phyloP scores from a whole-genome alignment of 169 alveolate genomes.

The Babesia bovis region DNA sequence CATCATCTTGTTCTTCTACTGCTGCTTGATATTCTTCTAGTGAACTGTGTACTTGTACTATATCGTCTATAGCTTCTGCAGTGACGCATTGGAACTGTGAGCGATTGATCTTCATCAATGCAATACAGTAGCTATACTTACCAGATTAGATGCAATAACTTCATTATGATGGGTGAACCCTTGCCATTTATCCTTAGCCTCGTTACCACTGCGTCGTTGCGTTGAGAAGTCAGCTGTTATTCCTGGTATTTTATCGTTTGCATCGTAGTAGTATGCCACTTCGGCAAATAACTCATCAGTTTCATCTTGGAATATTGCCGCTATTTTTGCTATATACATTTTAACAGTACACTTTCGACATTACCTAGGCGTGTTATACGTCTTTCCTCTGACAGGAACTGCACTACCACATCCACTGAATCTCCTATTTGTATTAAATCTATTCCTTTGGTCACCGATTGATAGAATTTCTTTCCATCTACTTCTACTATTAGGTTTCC shows the following conservation, averaged over 20 bases:
- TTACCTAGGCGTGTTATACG: conserved; percentile 43
- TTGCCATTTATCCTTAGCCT: conserved; percentile 29
- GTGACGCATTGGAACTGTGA: conserved; percentile 52
- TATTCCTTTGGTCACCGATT: conserved; percentile 17
- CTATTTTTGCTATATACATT: conserved; percentile 41
- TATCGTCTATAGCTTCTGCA: conserved; percentile 57
- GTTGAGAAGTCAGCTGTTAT: not conserved
- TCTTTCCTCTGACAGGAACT: conserved; percentile 4
- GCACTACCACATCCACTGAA: conserved; percentile 50
- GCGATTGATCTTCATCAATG: not conserved
- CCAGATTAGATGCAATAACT: conserved; percentile 62
- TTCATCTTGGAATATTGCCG: conserved; percentile 57
- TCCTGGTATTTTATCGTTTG: conserved; percentile 49
- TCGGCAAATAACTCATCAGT: conserved; percentile 52
- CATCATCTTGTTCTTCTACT: conserved; percentile 43
- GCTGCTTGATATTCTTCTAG: conserved; percentile 47
- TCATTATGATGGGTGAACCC: conserved; percentile 64
- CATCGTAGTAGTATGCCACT: conserved; percentile 58
- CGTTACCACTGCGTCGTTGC: not conserved
- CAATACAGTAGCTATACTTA: conserved; percentile 10
- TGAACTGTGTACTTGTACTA: conserved; percentile 41
- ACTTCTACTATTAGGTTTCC: conserved; percentile 51
- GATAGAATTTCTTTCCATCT: conserved; percentile 64
- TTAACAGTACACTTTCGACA: not conserved
- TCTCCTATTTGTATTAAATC: conserved; percentile 52